Conservation (phyloP, 371 early-diverging fungal genomes). For the Choanephora cucurbitarum region DNA sequence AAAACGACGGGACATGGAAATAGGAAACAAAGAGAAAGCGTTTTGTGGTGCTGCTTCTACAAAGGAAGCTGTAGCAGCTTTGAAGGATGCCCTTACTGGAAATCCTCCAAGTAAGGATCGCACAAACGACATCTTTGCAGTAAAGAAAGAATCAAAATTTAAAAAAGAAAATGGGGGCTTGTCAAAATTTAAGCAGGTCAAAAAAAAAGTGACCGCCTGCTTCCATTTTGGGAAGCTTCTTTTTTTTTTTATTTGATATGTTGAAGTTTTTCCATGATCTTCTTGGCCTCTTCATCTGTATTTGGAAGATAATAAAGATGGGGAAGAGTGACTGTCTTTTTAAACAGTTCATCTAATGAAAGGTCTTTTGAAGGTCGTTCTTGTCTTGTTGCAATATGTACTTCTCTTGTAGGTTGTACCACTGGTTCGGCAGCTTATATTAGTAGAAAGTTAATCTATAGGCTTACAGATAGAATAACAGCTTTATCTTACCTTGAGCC, state of each 20-base stretch:
- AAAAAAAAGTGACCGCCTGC: constrained; percentile 8
- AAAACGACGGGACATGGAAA: constrained; percentile 37
- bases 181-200: constrained; percentile 12
- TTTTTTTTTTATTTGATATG: constrained; percentile 13
- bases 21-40: constrained; percentile 37
- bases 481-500: constrained; percentile 35
- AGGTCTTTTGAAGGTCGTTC: constrained; percentile 17
- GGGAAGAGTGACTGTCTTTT: constrained; percentile 52
- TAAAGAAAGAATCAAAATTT: constrained; percentile 4
- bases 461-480: too few species aligned
- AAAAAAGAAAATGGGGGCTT: constrained; percentile 4
- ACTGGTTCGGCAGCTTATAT: constrained; percentile 8
- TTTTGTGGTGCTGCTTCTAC: constrained; percentile 28
- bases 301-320: constrained; percentile 57
- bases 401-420: constrained; percentile 1
- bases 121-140: constrained; percentile 44
- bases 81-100: constrained; percentile 39
- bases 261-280: constrained; percentile 29
- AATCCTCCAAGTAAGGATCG: constrained; percentile 50
- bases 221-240: background rate
- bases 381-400: constrained; percentile 8
- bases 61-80: constrained; percentile 29
- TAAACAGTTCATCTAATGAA: constrained; percentile 55
- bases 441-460: too few species aligned
- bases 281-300: constrained; percentile 41